A percentile compares a stretch with the other conserved stretches of the same genome.
phyloP scores from a whole-genome alignment of 2,329 filamentous ascomycete genomes.

The Fusarium algeriense region DNA sequence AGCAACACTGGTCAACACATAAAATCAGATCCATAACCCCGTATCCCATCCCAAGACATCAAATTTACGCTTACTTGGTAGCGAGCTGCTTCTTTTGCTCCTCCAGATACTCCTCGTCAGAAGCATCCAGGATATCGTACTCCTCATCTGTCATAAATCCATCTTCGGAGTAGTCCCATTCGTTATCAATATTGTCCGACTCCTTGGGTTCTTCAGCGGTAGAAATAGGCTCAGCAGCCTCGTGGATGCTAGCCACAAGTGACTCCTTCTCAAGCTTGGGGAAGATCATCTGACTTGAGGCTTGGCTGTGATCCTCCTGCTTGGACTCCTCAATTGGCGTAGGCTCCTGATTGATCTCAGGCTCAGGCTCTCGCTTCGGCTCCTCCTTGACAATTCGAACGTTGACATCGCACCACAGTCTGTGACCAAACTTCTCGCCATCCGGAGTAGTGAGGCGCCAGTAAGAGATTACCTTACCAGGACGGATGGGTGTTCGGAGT shows the following conservation, averaged over 20 bases:
- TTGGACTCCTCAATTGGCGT: constrained; percentile 44
- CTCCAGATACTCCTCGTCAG: constrained; percentile 83
- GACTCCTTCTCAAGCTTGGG: constrained; percentile 96
- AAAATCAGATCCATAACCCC: constrained; percentile 39
- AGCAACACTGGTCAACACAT: constrained; percentile 27
- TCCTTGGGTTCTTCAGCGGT: constrained; percentile 65
- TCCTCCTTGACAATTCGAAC: constrained; percentile 65
- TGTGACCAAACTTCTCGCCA: constrained; percentile 88
- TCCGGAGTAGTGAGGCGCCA: constrained; percentile 91
- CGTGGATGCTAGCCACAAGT: constrained; percentile 81
- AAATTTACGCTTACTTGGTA: constrained; percentile 52
- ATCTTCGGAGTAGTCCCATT: constrained; percentile 73
- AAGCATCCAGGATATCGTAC: constrained; percentile 96
- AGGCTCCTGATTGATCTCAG: constrained; percentile 44
- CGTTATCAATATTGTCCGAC: constrained; percentile 68
- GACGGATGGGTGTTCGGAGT: constrained; percentile 81
- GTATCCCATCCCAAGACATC: constrained; percentile 34
- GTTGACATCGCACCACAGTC: constrained; percentile 92
- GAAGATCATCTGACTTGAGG: constrained; percentile 84
- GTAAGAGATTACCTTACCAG: constrained; percentile 90
- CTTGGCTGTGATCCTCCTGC: constrained; percentile 50
- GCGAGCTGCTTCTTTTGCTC: constrained; percentile 62
- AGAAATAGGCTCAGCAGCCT: constrained; percentile 68
- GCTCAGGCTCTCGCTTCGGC: constrained; percentile 33
- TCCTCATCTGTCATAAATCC: constrained; percentile 97